Evolutionary conservation across 1,139 yeast genomes (phyloP), one percentile per base, ranked within the genome.

Genomic region (Suhomyces maxii): DNA sequence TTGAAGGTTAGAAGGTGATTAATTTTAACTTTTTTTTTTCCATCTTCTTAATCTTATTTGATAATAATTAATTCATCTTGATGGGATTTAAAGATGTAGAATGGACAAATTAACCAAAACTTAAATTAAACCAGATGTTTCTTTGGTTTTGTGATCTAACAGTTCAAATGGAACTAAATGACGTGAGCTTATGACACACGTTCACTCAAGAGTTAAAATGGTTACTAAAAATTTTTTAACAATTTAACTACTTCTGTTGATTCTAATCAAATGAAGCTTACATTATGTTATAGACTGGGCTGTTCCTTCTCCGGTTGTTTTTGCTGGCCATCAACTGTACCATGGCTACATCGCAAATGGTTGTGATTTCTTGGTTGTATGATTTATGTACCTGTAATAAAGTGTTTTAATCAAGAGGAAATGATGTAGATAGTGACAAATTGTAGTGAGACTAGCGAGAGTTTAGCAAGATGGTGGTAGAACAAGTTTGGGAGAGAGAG

Each of bases 1-100:
- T 79, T 90, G 69, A 87, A 86, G 68, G 95, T 87, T 42, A 82
- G 87, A 47, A 68, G 76, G 55, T 53, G 39, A 43, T 28, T 9
- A 28, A 31, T 26, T 39, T 34, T 34, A 26, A n/a, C n/a, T n/a
- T 12, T 34, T 3, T 18, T 18, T 18, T 18, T 18, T 18, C 34
- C 11, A 30, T 40, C 42, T 40, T 40, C 42, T 40, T 34, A 30
- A 35, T 40, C 35, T 35, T 38, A 40, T 40, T 40, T 41, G 34
- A 9, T 28, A 28, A 28, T 28, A 28, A 9, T 28, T 36, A 36
- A 40, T 35, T 28, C 31, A 28, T 28, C 31, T 38, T 32, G 18
- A 18, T 18, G 31, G n/a, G 31, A 28, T 28, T 9, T 28, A 28
- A 28, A 28, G 31, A 28, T 28, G 31, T 28, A 28, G 31, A 28